Base-by-base conservation (phyloP, 139 green algal genomes). In the Coelastrella sp. region DNA sequence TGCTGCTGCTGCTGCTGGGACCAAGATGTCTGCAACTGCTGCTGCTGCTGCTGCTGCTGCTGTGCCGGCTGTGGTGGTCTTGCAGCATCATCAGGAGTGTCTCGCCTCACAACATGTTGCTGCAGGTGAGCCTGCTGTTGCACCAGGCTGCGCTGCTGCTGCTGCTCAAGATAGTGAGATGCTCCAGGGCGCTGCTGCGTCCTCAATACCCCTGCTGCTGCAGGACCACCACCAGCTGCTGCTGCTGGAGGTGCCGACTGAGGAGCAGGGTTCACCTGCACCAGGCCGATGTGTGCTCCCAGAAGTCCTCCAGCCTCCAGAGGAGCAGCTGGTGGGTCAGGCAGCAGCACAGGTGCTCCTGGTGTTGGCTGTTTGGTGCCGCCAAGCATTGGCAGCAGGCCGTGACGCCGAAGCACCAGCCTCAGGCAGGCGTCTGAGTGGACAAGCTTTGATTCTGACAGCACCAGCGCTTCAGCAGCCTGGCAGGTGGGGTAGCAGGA, bases 341-440 rank as follows among this genome's bases (percentile, higher is more conserved):
- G 76, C 59, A 24, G 10, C 76, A 82, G 35, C 9, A 82, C 24
- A 9, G 76, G 35, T 0, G 76, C 76, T n/a, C 14, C 25, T 70
- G 78, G 56, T 70, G 78, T 57, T 49, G 22, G 78, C 35, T 65
- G 78, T 7, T 65, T 66, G 0, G 56, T 49, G 24, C 56, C 27
- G 8, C 27, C 65, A 57, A 78, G 49, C 63, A 87, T 63, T 35
- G 82, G 82, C 82, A 87, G 82, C 63, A 87, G 63, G 7, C 58
- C 74, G 65, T 87, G 82, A 8, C 19, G 63, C 63, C 78, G 65
- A 63, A 87, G 82, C 12, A 57, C 65, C 49, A 56, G 19, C 25
- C 82, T 35, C 14, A 87, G 82, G 17, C 60, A 56, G 19, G 11
- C 22, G 15, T 78, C 82, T 20, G 24, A 35, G 14, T 27, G 14